Base-by-base conservation (phyloP, 2,329 filamentous ascomycete genomes). In the Penicillium sumatraense region DNA sequence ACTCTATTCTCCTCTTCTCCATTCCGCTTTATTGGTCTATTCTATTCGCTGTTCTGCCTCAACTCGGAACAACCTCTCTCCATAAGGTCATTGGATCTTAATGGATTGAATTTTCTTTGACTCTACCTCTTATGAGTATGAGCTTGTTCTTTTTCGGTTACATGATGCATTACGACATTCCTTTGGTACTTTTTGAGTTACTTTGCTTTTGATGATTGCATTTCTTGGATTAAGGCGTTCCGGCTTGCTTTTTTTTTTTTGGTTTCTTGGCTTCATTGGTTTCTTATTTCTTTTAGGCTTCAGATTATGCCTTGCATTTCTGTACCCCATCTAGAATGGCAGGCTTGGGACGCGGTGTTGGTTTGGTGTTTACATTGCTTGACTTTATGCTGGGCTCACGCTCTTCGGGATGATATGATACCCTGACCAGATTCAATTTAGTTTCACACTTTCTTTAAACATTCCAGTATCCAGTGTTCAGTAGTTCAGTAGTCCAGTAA, bases 351-450 rank as follows among this genome's bases (percentile, higher is more conserved):
- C 41, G 21, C 23, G 56, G 51, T 58, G 56, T 59, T 56, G 14
- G 26, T 7, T 13, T 46, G n/a, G 51, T 49, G 24, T 38, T 35
- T 36, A 29, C 31, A 35, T 35, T 40, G 36, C 14, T 55, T 51
- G 35, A 51, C 29, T 40, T 31, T 29, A n/a, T n/a, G n/a, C n/a
- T n/a, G n/a, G n/a, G n/a, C n/a, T n/a, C n/a, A n/a, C n/a, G n/a
- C n/a, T n/a, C n/a, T n/a, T 33, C 51, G 57, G 56, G 57, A 63
- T 46, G 50, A 60, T 49, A 59, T 61, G 63, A 65, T 65, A 65
- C 63, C 61, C 63, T 61, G 55, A 63, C 58, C 63, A 50, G 52
- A 64, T 63, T 58, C 58, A 50, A 57, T 54, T 51, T 54, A 9
- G 14, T 26, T 53, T 53, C 54, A n/a, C 54, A 58, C 16, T 42